Conservation (phyloP, 2,329 filamentous ascomycete species). For the Colletotrichum sp. region DNA sequence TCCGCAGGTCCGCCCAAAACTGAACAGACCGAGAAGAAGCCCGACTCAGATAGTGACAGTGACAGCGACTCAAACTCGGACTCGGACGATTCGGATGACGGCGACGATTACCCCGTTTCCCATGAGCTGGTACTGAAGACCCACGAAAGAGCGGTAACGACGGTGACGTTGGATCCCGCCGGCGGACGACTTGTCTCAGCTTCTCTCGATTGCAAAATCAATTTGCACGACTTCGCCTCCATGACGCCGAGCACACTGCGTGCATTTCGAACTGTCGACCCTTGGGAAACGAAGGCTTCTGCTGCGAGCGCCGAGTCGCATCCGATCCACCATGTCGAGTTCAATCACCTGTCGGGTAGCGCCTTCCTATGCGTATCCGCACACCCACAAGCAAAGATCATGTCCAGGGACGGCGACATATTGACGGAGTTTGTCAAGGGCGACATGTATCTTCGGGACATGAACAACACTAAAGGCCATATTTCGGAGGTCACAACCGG, state of each 20-base stretch:
- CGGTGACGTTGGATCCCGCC: constrained; percentile 81
- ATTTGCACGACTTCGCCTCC: constrained; percentile 92
- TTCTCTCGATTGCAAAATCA: constrained; percentile 88
- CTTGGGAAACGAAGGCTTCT: constrained; percentile 75
- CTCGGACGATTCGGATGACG: constrained; percentile 70
- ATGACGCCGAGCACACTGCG: constrained; percentile 95
- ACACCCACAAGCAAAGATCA: constrained; percentile 86
- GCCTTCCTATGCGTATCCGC: constrained; percentile 88
- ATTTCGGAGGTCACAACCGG: constrained; percentile 89
- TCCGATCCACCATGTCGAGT: constrained; percentile 83
- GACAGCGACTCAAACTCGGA: constrained; percentile 59
- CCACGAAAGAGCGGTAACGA: constrained; percentile 86
- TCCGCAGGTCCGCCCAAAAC: constrained; percentile 25
- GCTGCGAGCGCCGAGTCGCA: constrained; percentile 80
- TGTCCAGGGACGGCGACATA: constrained; percentile 87
- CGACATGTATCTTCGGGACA: constrained; percentile 97
- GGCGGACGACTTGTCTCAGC: constrained; percentile 88
- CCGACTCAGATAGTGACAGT: constrained; percentile 36
- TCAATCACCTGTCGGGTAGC: constrained; percentile 81
- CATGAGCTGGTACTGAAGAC: constrained; percentile 94
- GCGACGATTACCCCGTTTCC: constrained; percentile 89
- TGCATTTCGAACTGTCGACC: constrained; percentile 91
- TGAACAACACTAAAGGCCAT: constrained; percentile 97
- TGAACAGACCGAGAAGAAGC: constrained; percentile 24
- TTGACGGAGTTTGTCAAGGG: constrained; percentile 92